Evolutionary conservation across 1,284 basidiomycete species (phyloP).

Genomic region (Leccinum pseudoinsigne): DNA sequence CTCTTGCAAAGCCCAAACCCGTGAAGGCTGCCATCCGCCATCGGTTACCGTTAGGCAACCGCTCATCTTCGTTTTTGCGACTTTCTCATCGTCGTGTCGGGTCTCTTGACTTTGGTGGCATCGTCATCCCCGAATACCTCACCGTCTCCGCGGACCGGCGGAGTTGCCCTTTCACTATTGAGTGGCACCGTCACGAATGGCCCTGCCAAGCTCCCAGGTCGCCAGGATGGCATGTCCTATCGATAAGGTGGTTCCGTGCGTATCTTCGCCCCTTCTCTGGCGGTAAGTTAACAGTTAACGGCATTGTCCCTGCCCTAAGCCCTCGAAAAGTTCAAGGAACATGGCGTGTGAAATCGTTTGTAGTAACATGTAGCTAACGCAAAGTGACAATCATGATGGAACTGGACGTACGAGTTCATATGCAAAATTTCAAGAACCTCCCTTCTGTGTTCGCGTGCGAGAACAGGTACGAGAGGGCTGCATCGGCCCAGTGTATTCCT

Average conservation of each 20-base stretch:
- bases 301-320: not conserved
- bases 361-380: not conserved
- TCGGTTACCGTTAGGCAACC: not conserved
- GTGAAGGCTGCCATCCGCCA: not conserved
- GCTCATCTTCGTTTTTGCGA: not conserved
- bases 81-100: not conserved
- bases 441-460: not conserved
- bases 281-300: not conserved
- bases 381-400: not conserved
- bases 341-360: not conserved
- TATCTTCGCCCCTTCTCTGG: not conserved
- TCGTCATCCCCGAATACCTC: not conserved
- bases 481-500: not conserved
- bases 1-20: not conserved
- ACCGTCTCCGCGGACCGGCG: not conserved
- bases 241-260: not conserved
- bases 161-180: not conserved
- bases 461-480: not conserved
- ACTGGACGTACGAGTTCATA: not conserved
- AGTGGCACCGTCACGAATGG: not conserved
- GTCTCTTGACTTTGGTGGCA: not conserved
- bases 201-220: not conserved
- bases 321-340: not conserved
- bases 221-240: not conserved
- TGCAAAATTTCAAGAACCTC: not conserved